Evolutionary conservation across 2,329 filamentous ascomycete species (phyloP).

Genomic region (Fusarium algeriense): DNA sequence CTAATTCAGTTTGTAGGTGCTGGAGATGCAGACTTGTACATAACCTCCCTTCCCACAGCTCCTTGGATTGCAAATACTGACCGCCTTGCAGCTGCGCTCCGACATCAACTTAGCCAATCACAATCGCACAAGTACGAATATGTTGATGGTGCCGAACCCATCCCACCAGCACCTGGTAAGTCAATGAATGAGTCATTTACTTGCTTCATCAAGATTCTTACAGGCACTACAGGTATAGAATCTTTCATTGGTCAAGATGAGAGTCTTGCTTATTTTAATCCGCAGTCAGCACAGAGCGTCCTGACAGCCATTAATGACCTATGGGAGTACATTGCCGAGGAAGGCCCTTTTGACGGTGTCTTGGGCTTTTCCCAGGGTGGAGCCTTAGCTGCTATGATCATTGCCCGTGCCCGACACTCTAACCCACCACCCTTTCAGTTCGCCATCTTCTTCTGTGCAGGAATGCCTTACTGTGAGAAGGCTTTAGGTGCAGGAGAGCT

Average conservation of each 20-base stretch:
- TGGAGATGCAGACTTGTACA: conserved; percentile 14
- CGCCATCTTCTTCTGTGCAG: conserved; percentile 9
- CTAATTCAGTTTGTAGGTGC: not conserved
- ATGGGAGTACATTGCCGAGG: not conserved
- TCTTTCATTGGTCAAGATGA: conserved; percentile 1
- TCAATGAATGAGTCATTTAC: too few species aligned
- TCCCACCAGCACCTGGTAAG: not conserved
- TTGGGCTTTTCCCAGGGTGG: conserved; percentile 3
- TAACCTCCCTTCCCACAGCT: not conserved
- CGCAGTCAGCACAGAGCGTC: not conserved
- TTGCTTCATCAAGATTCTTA: not conserved
- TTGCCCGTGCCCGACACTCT: conserved; percentile 4
- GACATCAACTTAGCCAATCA: conserved; percentile 6
- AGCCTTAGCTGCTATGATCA: conserved; percentile 3
- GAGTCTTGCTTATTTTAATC: not conserved
- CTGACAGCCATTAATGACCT: not conserved
- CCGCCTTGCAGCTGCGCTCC: not conserved
- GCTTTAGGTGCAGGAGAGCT: not conserved
- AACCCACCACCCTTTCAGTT: conserved; percentile 10
- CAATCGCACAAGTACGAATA: conserved; percentile 9
- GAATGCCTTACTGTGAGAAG: conserved; percentile 6
- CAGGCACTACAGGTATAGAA: not conserved
- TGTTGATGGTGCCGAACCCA: conserved; percentile 3
- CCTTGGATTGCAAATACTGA: not conserved
- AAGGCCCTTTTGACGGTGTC: conserved; percentile 7